These are phyloP conservation scores for Calcarisporium arbuscula DNA, from an alignment of 2,329 filamentous ascomycete species.

Conservation along the genomic window DNA sequence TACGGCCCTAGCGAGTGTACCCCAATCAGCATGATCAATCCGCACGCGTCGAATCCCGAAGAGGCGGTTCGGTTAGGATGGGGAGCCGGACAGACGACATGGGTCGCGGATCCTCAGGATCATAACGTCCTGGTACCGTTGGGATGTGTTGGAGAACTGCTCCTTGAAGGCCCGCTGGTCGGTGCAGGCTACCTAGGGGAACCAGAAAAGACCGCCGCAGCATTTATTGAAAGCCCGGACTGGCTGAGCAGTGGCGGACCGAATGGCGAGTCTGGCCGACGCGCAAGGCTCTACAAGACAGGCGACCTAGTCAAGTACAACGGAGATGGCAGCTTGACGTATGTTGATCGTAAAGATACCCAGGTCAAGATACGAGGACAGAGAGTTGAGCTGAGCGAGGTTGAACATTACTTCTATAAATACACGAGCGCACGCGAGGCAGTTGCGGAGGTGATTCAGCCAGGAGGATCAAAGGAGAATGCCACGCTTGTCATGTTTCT, in stretches of 20 bases:
- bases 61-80: background rate
- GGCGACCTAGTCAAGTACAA: constrained; percentile 41
- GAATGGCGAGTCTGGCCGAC: background rate
- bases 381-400: constrained; percentile 41
- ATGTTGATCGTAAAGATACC: constrained; percentile 47
- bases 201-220: constrained; percentile 34
- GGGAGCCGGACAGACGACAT: constrained; percentile 12
- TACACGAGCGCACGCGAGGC: constrained; percentile 1
- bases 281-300: constrained; percentile 34
- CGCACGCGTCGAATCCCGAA: background rate
- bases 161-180: constrained; percentile 37
- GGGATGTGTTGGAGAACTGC: constrained; percentile 27
- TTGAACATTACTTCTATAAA: constrained; percentile 11
- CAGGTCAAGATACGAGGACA: constrained; percentile 57
- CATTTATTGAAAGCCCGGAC: constrained; percentile 35
- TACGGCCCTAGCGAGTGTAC: constrained; percentile 16
- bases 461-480: background rate
- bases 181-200: constrained; percentile 44
- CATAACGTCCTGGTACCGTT: constrained; percentile 21
- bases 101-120: constrained; percentile 30
- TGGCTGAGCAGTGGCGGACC: constrained; percentile 7
- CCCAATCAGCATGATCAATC: constrained; percentile 3
- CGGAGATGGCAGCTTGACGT: constrained; percentile 33
- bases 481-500: background rate
- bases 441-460: background rate